Conservation (phyloP, 129 eudicot genomes). For the Ambrosia artemisiifolia region DNA sequence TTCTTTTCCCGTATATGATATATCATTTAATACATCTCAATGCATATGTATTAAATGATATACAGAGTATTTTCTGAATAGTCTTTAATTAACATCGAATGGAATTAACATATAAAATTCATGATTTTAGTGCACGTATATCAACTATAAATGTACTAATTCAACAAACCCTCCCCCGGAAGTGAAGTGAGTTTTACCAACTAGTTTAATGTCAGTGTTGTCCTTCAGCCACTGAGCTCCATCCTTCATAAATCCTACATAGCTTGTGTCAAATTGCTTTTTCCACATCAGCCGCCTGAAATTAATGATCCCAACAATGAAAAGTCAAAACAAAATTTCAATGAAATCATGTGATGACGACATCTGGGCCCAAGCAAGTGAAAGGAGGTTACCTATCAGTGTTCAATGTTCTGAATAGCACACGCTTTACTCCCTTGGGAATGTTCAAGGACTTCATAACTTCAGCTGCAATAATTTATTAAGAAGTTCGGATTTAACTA, state of each 20-base stretch:
- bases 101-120: no score
- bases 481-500: background rate
- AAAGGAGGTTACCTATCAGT: slow-evolving; percentile 44
- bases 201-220: slow-evolving; percentile 65
- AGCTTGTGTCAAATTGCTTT: slow-evolving; percentile 42
- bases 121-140: background rate
- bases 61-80: no score
- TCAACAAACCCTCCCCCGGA: no score
- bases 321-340: background rate
- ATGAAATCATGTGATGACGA: no score
- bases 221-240: slow-evolving; percentile 60
- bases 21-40: no score
- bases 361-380: background rate
- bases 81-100: no score
- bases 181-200: slow-evolving; percentile 29
- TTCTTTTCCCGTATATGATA: no score
- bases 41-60: no score
- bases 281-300: slow-evolving; percentile 47
- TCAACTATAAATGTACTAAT: background rate
- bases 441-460: slow-evolving; percentile 52
- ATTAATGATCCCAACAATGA: background rate
- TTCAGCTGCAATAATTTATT: slow-evolving; percentile 32
- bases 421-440: slow-evolving; percentile 55
- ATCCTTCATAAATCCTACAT: slow-evolving; percentile 51
- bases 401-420: slow-evolving; percentile 59